Percentiles rank a stretch among this genome's conserved stretches.
Evolutionary conservation across 495 filamentous ascomycete genomes (phyloP).

Genomic region (Monascus purpureus): DNA sequence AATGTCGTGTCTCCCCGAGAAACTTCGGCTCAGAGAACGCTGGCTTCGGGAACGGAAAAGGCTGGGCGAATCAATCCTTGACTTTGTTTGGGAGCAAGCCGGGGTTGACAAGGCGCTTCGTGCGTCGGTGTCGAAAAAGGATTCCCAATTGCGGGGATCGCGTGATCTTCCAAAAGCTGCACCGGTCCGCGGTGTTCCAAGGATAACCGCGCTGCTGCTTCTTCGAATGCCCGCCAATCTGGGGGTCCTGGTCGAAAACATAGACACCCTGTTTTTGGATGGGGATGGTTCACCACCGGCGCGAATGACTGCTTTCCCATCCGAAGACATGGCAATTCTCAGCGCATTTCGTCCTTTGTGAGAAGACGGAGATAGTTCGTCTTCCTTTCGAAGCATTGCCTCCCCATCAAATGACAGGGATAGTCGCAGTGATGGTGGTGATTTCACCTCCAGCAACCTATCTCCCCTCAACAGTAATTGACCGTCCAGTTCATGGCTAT

Average conservation of each 20-base stretch:
- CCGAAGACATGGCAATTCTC: constrained; percentile 35
- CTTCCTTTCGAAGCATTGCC: constrained; percentile 58
- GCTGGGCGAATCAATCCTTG: constrained; percentile 55
- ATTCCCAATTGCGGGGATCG: constrained; percentile 75
- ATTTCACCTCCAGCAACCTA: constrained; percentile 15
- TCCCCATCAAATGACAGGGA: constrained; percentile 73
- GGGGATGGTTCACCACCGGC: constrained; percentile 32
- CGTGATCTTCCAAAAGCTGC: constrained; percentile 53
- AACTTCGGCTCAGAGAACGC: constrained; percentile 25
- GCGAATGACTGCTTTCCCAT: constrained; percentile 36
- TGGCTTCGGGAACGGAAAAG: constrained; percentile 53
- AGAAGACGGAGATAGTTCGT: constrained; percentile 55
- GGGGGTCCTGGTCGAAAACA: constrained; percentile 34
- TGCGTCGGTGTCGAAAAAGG: constrained; percentile 59
- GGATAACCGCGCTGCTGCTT: constrained; percentile 44
- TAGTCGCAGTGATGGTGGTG: constrained; percentile 37
- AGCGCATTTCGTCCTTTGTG: constrained; percentile 36
- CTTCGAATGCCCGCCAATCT: constrained; percentile 44
- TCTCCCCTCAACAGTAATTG: constrained; percentile 7
- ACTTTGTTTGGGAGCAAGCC: constrained; percentile 56
- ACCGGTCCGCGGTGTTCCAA: constrained; percentile 17
- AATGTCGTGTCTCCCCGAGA: constrained; percentile 40
- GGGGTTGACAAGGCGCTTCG: constrained; percentile 57
- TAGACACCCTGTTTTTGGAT: constrained; percentile 38
- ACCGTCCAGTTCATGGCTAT: constrained; percentile 4